phyloP scores from a whole-genome alignment of 2,329 filamentous ascomycete genomes.

The Alternaria sp. region DNA sequence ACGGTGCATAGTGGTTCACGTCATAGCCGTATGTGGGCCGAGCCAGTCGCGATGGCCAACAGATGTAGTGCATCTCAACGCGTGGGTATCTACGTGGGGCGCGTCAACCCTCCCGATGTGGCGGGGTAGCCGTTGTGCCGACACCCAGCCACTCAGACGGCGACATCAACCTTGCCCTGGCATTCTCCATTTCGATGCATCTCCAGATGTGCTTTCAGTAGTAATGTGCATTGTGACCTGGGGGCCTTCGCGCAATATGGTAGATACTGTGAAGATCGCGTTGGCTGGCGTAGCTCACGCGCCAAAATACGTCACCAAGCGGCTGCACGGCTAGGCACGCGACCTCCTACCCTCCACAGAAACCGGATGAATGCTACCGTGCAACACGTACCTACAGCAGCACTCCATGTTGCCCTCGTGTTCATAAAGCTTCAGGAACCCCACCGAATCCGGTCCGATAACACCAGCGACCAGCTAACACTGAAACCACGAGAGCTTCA shows the following conservation, averaged over 20 bases:
- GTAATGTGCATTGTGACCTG: background rate
- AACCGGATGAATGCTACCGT: background rate
- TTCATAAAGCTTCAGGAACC: background rate
- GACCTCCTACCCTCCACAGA: slow-evolving; percentile 6
- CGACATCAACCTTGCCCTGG: background rate
- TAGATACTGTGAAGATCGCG: background rate
- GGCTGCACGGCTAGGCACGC: slow-evolving; percentile 3
- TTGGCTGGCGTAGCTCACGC: background rate
- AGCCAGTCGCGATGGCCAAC: background rate
- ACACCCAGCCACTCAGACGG: slow-evolving; percentile 2
- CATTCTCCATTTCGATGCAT: background rate
- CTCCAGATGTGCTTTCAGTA: background rate
- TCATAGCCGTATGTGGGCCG: slow-evolving; percentile 6
- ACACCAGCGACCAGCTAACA: slow-evolving; percentile 1
- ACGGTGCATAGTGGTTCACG: slow-evolving; percentile 3
- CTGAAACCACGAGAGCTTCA: background rate
- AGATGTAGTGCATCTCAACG: slow-evolving; percentile 4
- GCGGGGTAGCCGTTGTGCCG: background rate
- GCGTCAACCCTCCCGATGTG: background rate
- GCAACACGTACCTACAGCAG: background rate
- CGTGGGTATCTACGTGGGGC: slow-evolving; percentile 2
- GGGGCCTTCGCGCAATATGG: background rate
- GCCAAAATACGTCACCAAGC: slow-evolving; percentile 6
- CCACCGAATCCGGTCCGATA: slow-evolving; percentile 4
- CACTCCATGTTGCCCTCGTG: background rate